A percentile compares a stretch with the other conserved stretches of the same genome.
phyloP scores from a whole-genome alignment of 164 flowering plant species.

The Vitis cinerea region DNA sequence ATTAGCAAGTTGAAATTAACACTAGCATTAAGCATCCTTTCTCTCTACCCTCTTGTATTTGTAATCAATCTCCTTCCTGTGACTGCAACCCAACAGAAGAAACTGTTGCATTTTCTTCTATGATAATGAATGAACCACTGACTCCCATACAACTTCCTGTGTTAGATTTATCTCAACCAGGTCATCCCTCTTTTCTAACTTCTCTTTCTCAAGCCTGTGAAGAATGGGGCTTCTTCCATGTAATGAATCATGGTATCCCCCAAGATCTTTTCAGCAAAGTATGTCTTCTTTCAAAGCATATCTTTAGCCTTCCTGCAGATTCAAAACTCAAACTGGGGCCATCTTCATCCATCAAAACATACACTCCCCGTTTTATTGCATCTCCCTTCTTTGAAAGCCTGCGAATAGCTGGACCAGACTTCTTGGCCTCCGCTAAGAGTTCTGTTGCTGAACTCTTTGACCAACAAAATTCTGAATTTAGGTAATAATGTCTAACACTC shows the following conservation, averaged over 20 bases:
- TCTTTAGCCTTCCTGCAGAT: constrained; percentile 62
- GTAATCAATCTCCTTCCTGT: neutral
- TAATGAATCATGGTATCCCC: constrained; percentile 82
- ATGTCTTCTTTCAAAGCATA: constrained; percentile 35
- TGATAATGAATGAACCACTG: neutral
- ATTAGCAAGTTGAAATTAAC: neutral
- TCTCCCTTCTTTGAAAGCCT: constrained; percentile 87
- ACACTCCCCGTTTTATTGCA: constrained; percentile 89
- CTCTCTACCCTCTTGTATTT: neutral
- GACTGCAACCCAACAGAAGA: neutral
- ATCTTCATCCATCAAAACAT: constrained; percentile 50
- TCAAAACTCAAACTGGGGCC: constrained; percentile 75
- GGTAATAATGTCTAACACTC: constrained; percentile 33
- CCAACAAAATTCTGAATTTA: constrained; percentile 43
- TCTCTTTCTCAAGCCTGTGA: constrained; percentile 61
- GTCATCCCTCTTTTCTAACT: constrained; percentile 42
- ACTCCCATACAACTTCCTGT: constrained; percentile 54
- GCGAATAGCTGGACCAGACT: constrained; percentile 79
- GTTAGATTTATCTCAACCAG: constrained; percentile 67
- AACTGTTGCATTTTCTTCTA: neutral
- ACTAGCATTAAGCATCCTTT: neutral
- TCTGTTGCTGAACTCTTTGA: constrained; percentile 51
- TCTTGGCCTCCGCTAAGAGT: constrained; percentile 61
- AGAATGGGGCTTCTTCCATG: constrained; percentile 87
- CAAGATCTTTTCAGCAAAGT: constrained; percentile 41